These are phyloP conservation scores for Trichoderma harzianum DNA, from an alignment of 2,329 filamentous ascomycete genomes.

Conservation along the genomic window DNA sequence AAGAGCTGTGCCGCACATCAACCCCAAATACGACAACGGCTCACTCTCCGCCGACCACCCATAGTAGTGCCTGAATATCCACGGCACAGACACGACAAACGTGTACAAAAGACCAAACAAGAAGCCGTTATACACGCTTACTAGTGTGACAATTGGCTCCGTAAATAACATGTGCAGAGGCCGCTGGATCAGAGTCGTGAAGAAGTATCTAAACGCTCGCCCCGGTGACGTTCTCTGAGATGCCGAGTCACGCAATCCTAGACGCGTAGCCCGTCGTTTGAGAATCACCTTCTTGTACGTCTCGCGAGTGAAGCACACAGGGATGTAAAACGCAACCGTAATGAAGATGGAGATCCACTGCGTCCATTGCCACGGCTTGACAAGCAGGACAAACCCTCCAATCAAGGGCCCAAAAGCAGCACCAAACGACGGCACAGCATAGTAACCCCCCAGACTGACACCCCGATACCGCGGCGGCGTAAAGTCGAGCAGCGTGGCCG, in stretches of 20 bases:
- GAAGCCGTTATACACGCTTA: constrained; percentile 64
- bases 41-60: constrained; percentile 59
- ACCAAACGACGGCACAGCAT: constrained; percentile 63
- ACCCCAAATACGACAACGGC: constrained; percentile 65
- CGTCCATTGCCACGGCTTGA: constrained; percentile 64
- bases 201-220: constrained; percentile 27
- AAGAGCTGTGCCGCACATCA: constrained; percentile 62
- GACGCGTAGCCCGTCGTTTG: constrained; percentile 41
- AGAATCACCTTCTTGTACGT: constrained; percentile 61
- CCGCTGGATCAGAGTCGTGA: constrained; percentile 50
- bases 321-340: constrained; percentile 49
- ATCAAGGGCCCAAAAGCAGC: constrained; percentile 62
- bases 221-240: constrained; percentile 27
- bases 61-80: constrained; percentile 61
- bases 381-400: constrained; percentile 63
- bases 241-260: constrained; percentile 26
- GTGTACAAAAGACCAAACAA: constrained; percentile 57
- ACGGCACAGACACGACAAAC: constrained; percentile 59
- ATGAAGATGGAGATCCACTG: constrained; percentile 38
- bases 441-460: constrained; percentile 60
- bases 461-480: constrained; percentile 52
- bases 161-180: constrained; percentile 68
- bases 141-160: constrained; percentile 66
- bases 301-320: constrained; percentile 56
- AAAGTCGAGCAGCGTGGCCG: constrained; percentile 61